A percentile compares a stretch with the other conserved stretches of the same genome.
These are phyloP conservation scores for Phytophthora fragariae DNA, from an alignment of 352 stramenopile genomes.

Conservation along the genomic window DNA sequence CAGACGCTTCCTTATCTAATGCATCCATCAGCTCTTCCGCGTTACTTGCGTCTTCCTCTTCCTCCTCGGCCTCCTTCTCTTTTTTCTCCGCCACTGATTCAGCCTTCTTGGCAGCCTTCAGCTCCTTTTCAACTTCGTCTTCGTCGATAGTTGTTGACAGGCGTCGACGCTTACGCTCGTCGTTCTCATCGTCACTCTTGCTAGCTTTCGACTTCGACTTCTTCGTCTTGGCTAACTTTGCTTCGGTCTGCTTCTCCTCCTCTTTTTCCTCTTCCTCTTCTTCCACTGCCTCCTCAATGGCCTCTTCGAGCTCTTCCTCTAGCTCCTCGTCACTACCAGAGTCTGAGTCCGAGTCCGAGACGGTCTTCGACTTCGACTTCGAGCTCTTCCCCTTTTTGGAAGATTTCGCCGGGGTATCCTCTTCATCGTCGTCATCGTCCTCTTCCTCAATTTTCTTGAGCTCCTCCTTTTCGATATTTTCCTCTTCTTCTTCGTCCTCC, in stretches of 20 bases:
- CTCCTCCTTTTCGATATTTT: slow-evolving; percentile 29
- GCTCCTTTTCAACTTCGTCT: slow-evolving; percentile 36
- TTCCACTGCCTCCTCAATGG: slow-evolving; percentile 3
- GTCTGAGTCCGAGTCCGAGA: background rate
- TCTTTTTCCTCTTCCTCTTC: slow-evolving; percentile 17
- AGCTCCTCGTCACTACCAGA: background rate
- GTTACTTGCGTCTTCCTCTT: slow-evolving; percentile 35
- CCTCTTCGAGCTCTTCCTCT: background rate
- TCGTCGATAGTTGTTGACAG: slow-evolving; percentile 27
- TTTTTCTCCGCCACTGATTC: slow-evolving; percentile 29
- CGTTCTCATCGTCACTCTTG: background rate
- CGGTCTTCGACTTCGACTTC: background rate
- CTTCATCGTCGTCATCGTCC: slow-evolving; percentile 25
- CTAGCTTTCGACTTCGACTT: background rate
- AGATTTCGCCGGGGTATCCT: background rate
- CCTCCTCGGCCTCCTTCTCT: slow-evolving; percentile 35
- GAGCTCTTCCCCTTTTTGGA: background rate
- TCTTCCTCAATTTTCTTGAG: slow-evolving; percentile 7
- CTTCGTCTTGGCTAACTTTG: slow-evolving; percentile 14
- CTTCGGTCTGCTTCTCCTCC: slow-evolving; percentile 5
- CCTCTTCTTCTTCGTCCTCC: slow-evolving; percentile 23
- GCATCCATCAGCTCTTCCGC: slow-evolving; percentile 35
- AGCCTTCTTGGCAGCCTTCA: slow-evolving; percentile 30
- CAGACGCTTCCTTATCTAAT: slow-evolving; percentile 18
- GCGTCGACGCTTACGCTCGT: slow-evolving; percentile 18